Evolutionary conservation across 352 stramenopile species (phyloP).

Genomic region (Phytophthora pluvialis): DNA sequence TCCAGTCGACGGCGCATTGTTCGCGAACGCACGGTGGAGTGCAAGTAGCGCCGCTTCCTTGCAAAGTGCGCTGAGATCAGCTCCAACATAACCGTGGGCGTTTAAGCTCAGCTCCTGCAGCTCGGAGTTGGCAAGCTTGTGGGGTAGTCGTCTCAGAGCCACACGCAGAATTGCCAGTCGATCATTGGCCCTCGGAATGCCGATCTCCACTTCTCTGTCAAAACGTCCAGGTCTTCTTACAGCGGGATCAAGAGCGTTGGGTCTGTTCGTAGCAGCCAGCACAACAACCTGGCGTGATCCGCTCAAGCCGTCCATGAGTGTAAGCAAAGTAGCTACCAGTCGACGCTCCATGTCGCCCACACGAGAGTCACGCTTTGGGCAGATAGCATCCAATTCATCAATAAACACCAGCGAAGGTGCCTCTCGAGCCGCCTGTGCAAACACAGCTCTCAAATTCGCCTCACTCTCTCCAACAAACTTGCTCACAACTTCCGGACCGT

Average conservation of each 20-base stretch:
- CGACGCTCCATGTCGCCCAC: constrained; percentile 84
- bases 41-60: constrained; percentile 81
- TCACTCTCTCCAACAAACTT: constrained; percentile 95
- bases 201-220: constrained; percentile 97
- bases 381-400: constrained; percentile 94
- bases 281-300: constrained; percentile 71
- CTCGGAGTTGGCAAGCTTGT: constrained; percentile 79
- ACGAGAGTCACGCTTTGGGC: constrained; percentile 80
- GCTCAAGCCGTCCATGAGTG: constrained; percentile 89
- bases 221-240: constrained; percentile 96
- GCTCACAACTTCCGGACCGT: constrained; percentile 96
- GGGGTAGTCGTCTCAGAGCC: constrained; percentile 88
- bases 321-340: constrained; percentile 90
- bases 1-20: constrained; percentile 17
- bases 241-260: constrained; percentile 92
- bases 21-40: constrained; percentile 55
- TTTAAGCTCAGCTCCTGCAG: constrained; percentile 92
- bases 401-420: constrained; percentile 80
- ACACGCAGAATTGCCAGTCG: constrained; percentile 95
- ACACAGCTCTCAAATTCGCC: constrained; percentile 78
- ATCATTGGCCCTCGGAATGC: constrained; percentile 93
- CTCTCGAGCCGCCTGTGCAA: constrained; percentile 51
- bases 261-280: constrained; percentile 83
- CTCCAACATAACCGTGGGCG: constrained; percentile 96
- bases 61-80: constrained; percentile 76